A percentile compares a stretch with the other conserved stretches of the same genome.
Conservation (phyloP, 352 stramenopile genomes). For the Phytophthora palmivora region DNA sequence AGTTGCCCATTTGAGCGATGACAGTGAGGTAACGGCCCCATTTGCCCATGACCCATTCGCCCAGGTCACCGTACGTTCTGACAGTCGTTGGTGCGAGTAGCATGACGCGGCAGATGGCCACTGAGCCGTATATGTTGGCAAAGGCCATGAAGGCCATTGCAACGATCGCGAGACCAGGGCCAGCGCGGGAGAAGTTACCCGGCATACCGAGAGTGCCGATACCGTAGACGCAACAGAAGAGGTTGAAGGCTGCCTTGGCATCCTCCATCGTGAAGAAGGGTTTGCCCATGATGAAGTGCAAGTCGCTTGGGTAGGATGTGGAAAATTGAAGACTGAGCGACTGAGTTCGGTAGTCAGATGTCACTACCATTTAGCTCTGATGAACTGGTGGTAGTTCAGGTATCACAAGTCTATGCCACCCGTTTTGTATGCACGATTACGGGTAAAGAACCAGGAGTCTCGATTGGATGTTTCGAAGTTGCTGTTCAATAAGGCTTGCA, state of each 20-base stretch:
- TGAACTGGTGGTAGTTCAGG: slow-evolving; percentile 22
- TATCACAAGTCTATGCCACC: no score
- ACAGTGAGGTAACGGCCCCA: slow-evolving; percentile 27
- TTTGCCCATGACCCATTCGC: slow-evolving; percentile 27
- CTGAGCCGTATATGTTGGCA: slow-evolving; percentile 24
- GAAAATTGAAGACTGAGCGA: slow-evolving; percentile 27
- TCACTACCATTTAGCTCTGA: background rate
- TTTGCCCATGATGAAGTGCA: slow-evolving; percentile 21
- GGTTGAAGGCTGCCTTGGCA: slow-evolving; percentile 8
- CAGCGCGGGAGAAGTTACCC: no score
- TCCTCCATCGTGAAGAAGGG: slow-evolving; percentile 33
- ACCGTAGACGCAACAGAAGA: no score
- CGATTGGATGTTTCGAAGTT: slow-evolving; percentile 25
- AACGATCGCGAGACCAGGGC: slow-evolving; percentile 19
- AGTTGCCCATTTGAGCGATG: slow-evolving; percentile 30
- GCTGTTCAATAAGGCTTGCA: no score
- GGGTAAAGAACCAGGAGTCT: background rate
- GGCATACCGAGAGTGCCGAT: no score
- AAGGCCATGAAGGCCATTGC: slow-evolving; percentile 32
- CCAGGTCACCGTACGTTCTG: slow-evolving; percentile 25
- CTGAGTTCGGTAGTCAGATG: background rate
- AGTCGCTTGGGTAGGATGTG: slow-evolving; percentile 8
- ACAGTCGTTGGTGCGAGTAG: slow-evolving; percentile 21
- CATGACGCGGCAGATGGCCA: slow-evolving; percentile 29
- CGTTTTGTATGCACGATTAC: no score